These are phyloP conservation scores for Ogataea polymorpha DNA, from an alignment of 805 yeast genomes.

Conservation along the genomic window DNA sequence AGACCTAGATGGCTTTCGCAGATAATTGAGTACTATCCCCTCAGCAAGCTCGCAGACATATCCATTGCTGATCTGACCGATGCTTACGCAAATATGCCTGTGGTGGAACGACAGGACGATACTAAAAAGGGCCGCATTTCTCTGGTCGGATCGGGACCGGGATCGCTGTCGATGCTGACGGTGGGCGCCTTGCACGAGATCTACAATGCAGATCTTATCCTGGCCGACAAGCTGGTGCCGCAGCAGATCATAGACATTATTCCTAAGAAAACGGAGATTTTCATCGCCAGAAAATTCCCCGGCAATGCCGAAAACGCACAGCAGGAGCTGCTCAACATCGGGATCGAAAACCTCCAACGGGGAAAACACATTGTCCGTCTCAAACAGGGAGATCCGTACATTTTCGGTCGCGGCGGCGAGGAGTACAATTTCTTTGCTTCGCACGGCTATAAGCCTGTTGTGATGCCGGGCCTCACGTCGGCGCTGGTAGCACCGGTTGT, in stretches of 20 bases:
- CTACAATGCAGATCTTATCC: conserved; percentile 72
- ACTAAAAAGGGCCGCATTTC: conserved; percentile 55
- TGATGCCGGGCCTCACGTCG: conserved; percentile 85
- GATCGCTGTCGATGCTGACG: conserved; percentile 76
- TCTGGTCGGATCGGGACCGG: conserved; percentile 95
- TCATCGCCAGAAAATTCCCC: conserved; percentile 91
- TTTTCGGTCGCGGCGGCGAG: conserved; percentile 96
- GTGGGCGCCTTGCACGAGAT: conserved; percentile 82
- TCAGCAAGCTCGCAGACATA: conserved; percentile 57
- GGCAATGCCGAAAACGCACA: conserved; percentile 96
- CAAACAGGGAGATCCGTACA: conserved; percentile 96
- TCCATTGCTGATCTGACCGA: conserved; percentile 55
- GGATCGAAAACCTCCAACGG: conserved; percentile 55
- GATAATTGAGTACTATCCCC: conserved; percentile 86
- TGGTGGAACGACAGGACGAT: neutral
- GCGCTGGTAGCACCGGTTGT: conserved; percentile 85
- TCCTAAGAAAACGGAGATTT: conserved; percentile 71
- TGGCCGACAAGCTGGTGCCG: conserved; percentile 93
- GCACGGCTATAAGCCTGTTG: conserved; percentile 69
- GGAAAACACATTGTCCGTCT: conserved; percentile 83
- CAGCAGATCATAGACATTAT: conserved; percentile 77
- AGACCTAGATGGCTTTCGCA: conserved; percentile 85
- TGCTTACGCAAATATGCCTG: conserved; percentile 10
- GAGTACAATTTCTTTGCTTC: conserved; percentile 67
- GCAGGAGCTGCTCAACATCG: conserved; percentile 72